Conservation (phyloP, 805 yeast species). For the Maudiozyma saulgeensis region DNA sequence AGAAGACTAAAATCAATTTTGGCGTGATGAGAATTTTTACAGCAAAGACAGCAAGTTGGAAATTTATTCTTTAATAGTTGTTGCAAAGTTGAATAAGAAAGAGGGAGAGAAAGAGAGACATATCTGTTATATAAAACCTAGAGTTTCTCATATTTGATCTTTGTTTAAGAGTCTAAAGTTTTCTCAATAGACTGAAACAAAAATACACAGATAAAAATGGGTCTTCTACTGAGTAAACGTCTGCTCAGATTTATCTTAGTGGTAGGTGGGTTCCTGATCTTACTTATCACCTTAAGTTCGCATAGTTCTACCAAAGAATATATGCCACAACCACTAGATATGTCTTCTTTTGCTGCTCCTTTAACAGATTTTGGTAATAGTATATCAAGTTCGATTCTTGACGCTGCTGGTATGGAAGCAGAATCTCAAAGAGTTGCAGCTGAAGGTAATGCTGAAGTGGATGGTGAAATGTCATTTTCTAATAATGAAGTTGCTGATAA, state of each 20-base stretch:
- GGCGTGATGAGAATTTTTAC: too few species aligned
- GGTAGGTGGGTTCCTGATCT: slow-evolving; percentile 8
- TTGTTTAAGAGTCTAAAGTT: too few species aligned
- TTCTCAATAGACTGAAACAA: background rate
- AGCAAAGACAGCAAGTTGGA: too few species aligned
- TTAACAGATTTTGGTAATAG: background rate
- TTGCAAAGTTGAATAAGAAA: too few species aligned
- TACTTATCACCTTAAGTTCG: slow-evolving; percentile 8
- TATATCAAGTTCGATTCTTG: background rate
- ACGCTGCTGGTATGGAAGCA: slow-evolving; percentile 4
- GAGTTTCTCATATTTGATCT: too few species aligned
- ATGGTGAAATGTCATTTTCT: background rate
- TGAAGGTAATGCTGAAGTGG: background rate
- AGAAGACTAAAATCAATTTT: too few species aligned
- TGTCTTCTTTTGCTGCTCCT: background rate
- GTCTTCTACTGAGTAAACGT: slow-evolving; percentile 18
- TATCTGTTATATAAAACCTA: too few species aligned
- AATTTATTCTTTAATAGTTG: too few species aligned
- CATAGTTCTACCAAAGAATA: slow-evolving; percentile 1
- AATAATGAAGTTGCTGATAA: background rate
- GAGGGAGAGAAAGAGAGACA: too few species aligned
- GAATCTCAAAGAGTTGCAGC: slow-evolving; percentile 6
- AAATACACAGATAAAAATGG: slow-evolving; percentile 4
- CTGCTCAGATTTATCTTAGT: slow-evolving; percentile 12
- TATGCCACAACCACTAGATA: slow-evolving; percentile 4